Evolutionary conservation across 495 filamentous ascomycete species (phyloP).

Genomic region (Apodospora peruviana): DNA sequence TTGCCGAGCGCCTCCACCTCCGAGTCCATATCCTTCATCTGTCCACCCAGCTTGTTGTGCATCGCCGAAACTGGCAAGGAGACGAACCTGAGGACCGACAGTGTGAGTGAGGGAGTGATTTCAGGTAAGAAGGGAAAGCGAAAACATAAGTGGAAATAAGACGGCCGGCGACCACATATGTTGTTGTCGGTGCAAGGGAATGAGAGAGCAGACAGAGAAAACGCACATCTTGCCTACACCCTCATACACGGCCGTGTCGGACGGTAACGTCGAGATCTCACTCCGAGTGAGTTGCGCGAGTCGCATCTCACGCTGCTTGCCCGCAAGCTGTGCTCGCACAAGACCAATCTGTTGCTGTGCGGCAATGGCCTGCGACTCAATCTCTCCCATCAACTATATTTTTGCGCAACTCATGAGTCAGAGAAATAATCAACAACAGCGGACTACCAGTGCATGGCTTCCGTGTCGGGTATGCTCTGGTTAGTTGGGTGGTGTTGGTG

Average conservation of each 20-base stretch:
- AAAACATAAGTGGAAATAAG: neutral
- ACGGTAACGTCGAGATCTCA: conserved; percentile 73
- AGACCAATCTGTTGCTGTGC: conserved; percentile 90
- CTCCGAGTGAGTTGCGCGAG: conserved; percentile 82
- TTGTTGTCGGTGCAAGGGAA: too few species aligned
- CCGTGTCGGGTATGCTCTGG: neutral
- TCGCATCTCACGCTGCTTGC: conserved; percentile 83
- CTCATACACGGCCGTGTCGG: conserved; percentile 80
- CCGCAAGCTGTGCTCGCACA: conserved; percentile 76
- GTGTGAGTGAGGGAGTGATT: conserved; percentile 1
- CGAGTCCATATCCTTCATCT: conserved; percentile 66
- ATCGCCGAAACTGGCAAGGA: conserved; percentile 64
- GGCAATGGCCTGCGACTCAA: conserved; percentile 78
- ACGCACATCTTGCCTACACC: conserved; percentile 94
- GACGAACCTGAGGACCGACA: conserved; percentile 65
- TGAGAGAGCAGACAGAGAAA: neutral
- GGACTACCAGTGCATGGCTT: neutral
- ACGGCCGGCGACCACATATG: too few species aligned
- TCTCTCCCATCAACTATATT: conserved; percentile 80
- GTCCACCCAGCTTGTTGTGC: conserved; percentile 68
- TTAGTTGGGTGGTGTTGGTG: neutral
- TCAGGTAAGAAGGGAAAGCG: neutral
- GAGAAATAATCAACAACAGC: neutral
- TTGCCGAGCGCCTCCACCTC: conserved; percentile 79
- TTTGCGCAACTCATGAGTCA: conserved; percentile 1